phyloP scores from a whole-genome alignment of 2,329 filamentous ascomycete species.

The Aspergillus ruber region DNA sequence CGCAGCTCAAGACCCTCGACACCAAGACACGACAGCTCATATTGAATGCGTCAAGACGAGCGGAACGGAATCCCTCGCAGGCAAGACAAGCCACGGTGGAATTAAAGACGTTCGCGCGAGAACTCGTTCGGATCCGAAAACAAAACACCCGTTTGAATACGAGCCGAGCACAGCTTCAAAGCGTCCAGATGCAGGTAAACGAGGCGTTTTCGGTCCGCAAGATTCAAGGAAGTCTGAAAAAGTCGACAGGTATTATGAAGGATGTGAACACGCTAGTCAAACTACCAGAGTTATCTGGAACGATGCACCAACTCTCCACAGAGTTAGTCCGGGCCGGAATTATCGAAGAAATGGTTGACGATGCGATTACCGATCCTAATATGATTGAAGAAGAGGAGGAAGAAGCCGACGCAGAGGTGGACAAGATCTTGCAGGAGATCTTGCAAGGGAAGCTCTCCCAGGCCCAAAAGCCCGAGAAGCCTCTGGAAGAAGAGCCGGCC shows the following conservation, averaged over 20 bases:
- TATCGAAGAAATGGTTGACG: slow-evolving; percentile 94
- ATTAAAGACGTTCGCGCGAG: slow-evolving; percentile 79
- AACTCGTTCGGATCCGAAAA: slow-evolving; percentile 76
- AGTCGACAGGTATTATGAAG: slow-evolving; percentile 90
- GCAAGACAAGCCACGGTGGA: slow-evolving; percentile 73
- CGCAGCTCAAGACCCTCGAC: slow-evolving; percentile 70
- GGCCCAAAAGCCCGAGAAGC: slow-evolving; percentile 51
- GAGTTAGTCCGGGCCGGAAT: slow-evolving; percentile 93
- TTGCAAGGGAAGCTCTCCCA: slow-evolving; percentile 74
- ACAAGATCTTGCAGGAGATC: slow-evolving; percentile 87
- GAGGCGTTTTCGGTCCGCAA: slow-evolving; percentile 93
- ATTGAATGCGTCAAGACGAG: slow-evolving; percentile 72
- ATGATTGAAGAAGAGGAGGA: slow-evolving; percentile 64
- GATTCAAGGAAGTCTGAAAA: slow-evolving; percentile 86
- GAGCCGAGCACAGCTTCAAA: slow-evolving; percentile 83
- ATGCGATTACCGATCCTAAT: slow-evolving; percentile 70
- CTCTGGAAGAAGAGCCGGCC: slow-evolving; percentile 47
- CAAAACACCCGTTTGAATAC: slow-evolving; percentile 69
- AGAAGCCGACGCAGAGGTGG: slow-evolving; percentile 78
- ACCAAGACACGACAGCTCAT: slow-evolving; percentile 80
- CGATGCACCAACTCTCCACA: slow-evolving; percentile 79
- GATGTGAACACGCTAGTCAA: slow-evolving; percentile 83
- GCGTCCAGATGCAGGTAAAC: slow-evolving; percentile 94
- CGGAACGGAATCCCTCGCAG: slow-evolving; percentile 70
- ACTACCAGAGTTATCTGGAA: slow-evolving; percentile 77